Evolutionary conservation across 2,329 filamentous ascomycete genomes (phyloP).

Genomic region (Beauveria varroae): DNA sequence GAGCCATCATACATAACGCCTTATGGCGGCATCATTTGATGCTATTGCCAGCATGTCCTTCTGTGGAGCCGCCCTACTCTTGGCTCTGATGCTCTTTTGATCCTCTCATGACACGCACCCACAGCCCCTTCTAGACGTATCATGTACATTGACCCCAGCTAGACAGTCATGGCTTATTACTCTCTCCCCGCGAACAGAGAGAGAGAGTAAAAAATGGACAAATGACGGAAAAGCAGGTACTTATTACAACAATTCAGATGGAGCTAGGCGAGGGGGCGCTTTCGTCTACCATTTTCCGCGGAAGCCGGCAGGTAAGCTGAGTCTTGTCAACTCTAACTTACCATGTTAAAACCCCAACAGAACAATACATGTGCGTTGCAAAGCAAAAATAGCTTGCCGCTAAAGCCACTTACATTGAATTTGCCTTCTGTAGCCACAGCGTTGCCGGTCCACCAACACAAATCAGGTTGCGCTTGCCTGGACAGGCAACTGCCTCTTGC

Average conservation of each 20-base stretch:
- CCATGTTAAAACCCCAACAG: background rate
- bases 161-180: background rate
- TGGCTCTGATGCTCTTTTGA: background rate
- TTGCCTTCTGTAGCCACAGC: background rate
- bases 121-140: no score
- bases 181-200: background rate
- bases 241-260: background rate
- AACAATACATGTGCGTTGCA: background rate
- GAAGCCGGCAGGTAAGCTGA: slow-evolving; percentile 4
- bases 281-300: background rate
- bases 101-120: background rate
- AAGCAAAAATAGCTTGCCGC: background rate
- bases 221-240: no score
- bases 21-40: background rate
- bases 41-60: background rate
- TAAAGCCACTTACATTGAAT: background rate
- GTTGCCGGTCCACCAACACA: background rate
- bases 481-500: background rate
- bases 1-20: background rate
- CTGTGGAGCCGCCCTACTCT: no score
- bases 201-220: background rate
- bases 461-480: background rate
- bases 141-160: background rate
- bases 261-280: background rate
- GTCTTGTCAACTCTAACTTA: background rate